A percentile compares a stretch with the other conserved stretches of the same genome.
These are phyloP conservation scores for Aspergillus hiratsukae DNA, from an alignment of 2,329 filamentous ascomycete genomes.

Conservation along the genomic window DNA sequence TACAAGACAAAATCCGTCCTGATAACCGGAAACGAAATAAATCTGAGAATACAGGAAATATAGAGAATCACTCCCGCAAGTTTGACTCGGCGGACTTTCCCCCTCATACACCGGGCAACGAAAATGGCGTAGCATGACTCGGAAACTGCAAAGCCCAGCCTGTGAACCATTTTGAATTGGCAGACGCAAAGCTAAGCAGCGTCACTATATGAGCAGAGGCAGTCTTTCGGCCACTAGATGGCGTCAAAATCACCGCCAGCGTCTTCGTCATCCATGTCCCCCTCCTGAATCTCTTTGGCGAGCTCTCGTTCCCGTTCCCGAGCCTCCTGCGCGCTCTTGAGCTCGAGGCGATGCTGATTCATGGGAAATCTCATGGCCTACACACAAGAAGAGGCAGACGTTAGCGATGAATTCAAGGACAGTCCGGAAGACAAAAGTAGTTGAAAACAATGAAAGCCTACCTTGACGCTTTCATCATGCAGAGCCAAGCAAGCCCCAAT, in stretches of 20 bases:
- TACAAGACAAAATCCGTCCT: conserved; percentile 11
- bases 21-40: conserved; percentile 12
- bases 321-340: conserved; percentile 98
- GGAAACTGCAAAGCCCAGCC: conserved; percentile 20
- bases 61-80: conserved; percentile 22
- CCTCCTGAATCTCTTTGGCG: conserved; percentile 98
- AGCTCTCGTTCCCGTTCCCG: conserved; percentile 92
- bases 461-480: conserved; percentile 98
- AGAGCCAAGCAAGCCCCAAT: conserved; percentile 86
- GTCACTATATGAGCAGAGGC: conserved; percentile 17
- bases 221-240: conserved; percentile 57
- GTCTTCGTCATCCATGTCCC: conserved; percentile 94
- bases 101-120: conserved; percentile 24
- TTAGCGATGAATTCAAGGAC: conserved; percentile 22
- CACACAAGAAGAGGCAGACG: conserved; percentile 2
- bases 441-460: conserved; percentile 39
- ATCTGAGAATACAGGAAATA: conserved; percentile 25
- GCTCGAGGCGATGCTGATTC: conserved; percentile 95
- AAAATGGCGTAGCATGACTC: conserved; percentile 26
- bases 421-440: background rate
- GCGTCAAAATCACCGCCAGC: conserved; percentile 93
- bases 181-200: conserved; percentile 13
- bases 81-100: conserved; percentile 21
- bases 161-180: conserved; percentile 3
- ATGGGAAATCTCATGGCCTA: conserved; percentile 98